Evolutionary conservation across 768 basidiomycete genomes (phyloP).

Genomic region (Dacryopinax spathularia): DNA sequence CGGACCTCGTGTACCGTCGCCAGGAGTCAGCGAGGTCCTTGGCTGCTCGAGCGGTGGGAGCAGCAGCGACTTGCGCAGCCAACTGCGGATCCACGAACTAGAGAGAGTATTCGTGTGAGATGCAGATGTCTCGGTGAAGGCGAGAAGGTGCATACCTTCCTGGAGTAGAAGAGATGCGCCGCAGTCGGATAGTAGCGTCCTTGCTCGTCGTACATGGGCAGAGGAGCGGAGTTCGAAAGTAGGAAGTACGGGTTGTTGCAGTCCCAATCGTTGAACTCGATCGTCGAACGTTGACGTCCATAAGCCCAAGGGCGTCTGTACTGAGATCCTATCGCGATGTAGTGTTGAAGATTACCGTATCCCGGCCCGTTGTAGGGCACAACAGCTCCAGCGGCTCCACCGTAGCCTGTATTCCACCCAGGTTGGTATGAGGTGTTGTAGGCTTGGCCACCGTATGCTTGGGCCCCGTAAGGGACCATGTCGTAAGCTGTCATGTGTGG

Average conservation of each 20-base stretch:
- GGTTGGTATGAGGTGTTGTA: neutral
- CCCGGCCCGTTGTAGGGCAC: neutral
- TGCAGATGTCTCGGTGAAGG: neutral
- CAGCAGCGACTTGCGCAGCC: neutral
- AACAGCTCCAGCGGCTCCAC: neutral
- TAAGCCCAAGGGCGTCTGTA: neutral
- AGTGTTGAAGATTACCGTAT: neutral
- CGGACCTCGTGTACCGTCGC: neutral
- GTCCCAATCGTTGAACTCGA: constrained; percentile 1
- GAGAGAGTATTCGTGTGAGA: neutral
- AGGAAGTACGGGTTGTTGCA: neutral
- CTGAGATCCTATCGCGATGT: neutral
- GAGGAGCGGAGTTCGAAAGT: neutral
- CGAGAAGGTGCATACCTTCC: neutral
- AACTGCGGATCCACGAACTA: neutral
- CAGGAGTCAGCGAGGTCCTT: constrained; percentile 1
- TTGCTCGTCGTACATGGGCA: neutral
- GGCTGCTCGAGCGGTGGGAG: neutral
- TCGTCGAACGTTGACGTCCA: neutral
- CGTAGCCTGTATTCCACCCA: neutral
- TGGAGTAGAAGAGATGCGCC: neutral
- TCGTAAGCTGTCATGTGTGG: too few species aligned
- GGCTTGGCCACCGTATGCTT: neutral
- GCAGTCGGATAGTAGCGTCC: neutral
- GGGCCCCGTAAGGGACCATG: neutral